Base-by-base conservation (phyloP, 257 asterid genomes). In the Ehretia macrophylla region DNA sequence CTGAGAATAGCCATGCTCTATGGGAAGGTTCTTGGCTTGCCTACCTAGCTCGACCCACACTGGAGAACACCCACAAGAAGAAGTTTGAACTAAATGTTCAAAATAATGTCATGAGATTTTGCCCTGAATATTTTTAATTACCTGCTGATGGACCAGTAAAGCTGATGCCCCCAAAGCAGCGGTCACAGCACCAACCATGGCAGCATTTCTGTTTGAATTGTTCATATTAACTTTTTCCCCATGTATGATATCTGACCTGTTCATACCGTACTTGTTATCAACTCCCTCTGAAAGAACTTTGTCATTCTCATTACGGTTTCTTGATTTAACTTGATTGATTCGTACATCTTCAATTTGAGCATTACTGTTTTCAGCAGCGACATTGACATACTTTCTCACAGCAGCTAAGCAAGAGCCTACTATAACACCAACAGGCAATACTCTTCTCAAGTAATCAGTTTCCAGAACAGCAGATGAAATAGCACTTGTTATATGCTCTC, bases 131-230 rank as follows among this genome's bases (percentile, higher is more conserved):
- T 47, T 48, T 37, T 39, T 57, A 20, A 53, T 59, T 77, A 93
- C 99, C 87, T 74, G 81, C 50, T 88, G 91, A 60, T 76, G 73
- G 59, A 75, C 77, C 65, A 93, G 76, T 1, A 93, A 76, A 61
- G 95, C 97, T 56, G 99, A 89, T 67, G 99, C 96, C 48, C 99
- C 96, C 35, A 93, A 69, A 60, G 99, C 99, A 71, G 99, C 97
- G 48, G 99, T 79, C 61, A 88, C 88, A 62, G 96, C 95, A 72
- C 97, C 95, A 61, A 81, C 81, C 95, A 86, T 72, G 58, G 73
- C 78, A 39, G 65, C 32, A 11, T 75, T 73, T 37, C 68, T 70
- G 22, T 51, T 71, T 55, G 88, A 60, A 69, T 55, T 52, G 67
- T 72, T 73, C 49, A 71, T 72, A 70, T 64, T 80, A 60, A 42